Conservation (phyloP, 2,329 filamentous ascomycete genomes). For the Aspergillus floridensis region DNA sequence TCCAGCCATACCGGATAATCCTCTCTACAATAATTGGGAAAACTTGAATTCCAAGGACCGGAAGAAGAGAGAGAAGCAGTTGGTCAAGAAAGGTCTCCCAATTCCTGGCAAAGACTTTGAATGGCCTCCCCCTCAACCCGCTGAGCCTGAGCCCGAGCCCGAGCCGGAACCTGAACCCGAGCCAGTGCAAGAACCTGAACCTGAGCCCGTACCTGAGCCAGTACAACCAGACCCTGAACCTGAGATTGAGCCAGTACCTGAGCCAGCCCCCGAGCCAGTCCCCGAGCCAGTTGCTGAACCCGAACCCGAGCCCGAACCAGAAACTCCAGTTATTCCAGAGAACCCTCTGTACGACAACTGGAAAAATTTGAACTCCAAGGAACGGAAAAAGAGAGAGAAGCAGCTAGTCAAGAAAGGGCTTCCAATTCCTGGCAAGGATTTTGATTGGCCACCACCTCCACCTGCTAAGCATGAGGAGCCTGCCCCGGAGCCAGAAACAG, state of each 20-base stretch:
- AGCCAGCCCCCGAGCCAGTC: conserved; percentile 18
- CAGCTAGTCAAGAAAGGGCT: conserved; percentile 16
- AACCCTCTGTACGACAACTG: conserved; percentile 21
- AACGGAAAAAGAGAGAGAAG: conserved; percentile 21
- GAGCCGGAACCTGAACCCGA: conserved; percentile 27
- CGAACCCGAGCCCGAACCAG: conserved; percentile 34
- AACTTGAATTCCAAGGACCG: conserved; percentile 42
- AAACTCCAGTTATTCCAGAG: conserved; percentile 22
- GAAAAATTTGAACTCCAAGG: conserved; percentile 16
- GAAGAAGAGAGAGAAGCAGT: conserved; percentile 42
- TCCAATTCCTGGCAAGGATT: conserved; percentile 28
- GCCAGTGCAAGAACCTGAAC: conserved; percentile 20
- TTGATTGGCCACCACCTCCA: conserved; percentile 22
- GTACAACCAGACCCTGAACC: conserved; percentile 20
- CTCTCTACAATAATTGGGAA: conserved; percentile 36
- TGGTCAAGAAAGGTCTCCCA: conserved; percentile 28
- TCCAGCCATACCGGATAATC: conserved; percentile 35
- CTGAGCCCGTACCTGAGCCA: conserved; percentile 24
- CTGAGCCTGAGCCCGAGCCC: conserved; percentile 20
- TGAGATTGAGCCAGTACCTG: conserved; percentile 21
- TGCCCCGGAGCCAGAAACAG: conserved; percentile 26
- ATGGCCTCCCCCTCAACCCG: conserved; percentile 23
- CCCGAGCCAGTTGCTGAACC: conserved; percentile 24
- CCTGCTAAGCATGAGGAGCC: conserved; percentile 1
- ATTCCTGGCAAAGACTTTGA: conserved; percentile 31